Evolutionary conservation across 768 basidiomycete species (phyloP).

Genomic region (Lactarius psammicola): DNA sequence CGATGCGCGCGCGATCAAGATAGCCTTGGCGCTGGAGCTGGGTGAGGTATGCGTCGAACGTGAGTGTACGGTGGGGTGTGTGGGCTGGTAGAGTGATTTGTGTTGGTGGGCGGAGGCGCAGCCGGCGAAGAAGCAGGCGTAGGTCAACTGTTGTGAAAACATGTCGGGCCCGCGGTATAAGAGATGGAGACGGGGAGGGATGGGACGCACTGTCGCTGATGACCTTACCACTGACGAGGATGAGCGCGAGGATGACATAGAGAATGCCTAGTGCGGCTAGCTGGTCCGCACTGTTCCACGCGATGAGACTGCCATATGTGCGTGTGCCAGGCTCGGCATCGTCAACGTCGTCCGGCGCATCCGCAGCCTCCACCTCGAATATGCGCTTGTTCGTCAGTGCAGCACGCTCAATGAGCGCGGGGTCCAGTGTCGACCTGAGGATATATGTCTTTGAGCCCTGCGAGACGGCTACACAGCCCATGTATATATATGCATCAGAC

Average conservation of each 20-base stretch:
- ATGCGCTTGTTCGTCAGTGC: slow-evolving; percentile 47
- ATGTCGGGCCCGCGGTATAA: no score
- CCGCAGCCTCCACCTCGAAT: slow-evolving; percentile 46
- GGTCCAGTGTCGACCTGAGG: slow-evolving; percentile 69
- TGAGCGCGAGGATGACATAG: slow-evolving; percentile 76
- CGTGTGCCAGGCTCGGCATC: slow-evolving; percentile 47
- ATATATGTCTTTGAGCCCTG: slow-evolving; percentile 78
- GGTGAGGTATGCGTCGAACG: slow-evolving; percentile 65
- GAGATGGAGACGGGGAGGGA: neutral
- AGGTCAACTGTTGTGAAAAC: slow-evolving; percentile 63
- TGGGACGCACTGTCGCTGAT: slow-evolving; percentile 66
- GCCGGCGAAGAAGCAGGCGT: slow-evolving; percentile 62
- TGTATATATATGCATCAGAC: neutral
- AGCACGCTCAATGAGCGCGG: slow-evolving; percentile 59
- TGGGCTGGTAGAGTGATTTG: slow-evolving; percentile 52
- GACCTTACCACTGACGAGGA: slow-evolving; percentile 76
- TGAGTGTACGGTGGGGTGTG: slow-evolving; percentile 49
- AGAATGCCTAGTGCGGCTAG: slow-evolving; percentile 70
- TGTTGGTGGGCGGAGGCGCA: slow-evolving; percentile 55
- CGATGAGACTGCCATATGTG: slow-evolving; percentile 66
- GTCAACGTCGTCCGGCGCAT: slow-evolving; percentile 51
- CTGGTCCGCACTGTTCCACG: slow-evolving; percentile 69
- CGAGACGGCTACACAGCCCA: slow-evolving; percentile 44
- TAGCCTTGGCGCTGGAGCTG: slow-evolving; percentile 69
- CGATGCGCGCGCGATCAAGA: slow-evolving; percentile 63